Base-by-base conservation (phyloP, 1,284 basidiomycete species). In the Crucibulum parvulum region DNA sequence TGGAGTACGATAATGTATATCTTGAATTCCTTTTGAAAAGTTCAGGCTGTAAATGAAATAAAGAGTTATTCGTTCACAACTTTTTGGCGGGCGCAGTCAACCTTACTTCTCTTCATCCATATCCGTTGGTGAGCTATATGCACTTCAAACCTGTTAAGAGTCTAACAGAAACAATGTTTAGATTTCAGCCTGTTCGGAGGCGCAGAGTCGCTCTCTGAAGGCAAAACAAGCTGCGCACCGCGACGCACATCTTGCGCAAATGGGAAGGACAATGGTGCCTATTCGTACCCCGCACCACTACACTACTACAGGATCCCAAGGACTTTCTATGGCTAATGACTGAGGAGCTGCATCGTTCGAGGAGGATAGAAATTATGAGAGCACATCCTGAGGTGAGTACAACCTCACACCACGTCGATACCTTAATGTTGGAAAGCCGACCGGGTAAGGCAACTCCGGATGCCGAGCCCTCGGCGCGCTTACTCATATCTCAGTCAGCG, bases 301-400 rank as follows among this genome's bases (percentile, higher is more conserved):
- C 76, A 5, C 84, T 84, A 1, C 91, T 89, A 0, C 87, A 88
- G 69, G 86, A 93, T 66, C 89, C 92, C 0, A 75, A 83, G 1
- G 94, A 96, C 69, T 96, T 96, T 69, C 81, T 98, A 36, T 99
- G 97, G 97, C 78, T 97, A 58, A 93, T 98, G 87, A 98, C 95
- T 1, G 97, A 99, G 76, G 97, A 99, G 74, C 97, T 98, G 6
- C 97, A 99, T 75, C 86, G 96, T 37, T 88, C 90, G 18, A 82
- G 97, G 51, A 82, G 98, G 52, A 89, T 89, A 79, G 93, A 89
- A 8, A 98, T 99, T 62, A 86, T 99, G 78, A 96, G 96, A 72
- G 91, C 92, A 0, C 96, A 99, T 72, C 97, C 97, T 0, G 92
- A 98, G 83, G 93, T 95, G 24, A 16, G 15, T 56, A 24, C 4